Conservation (phyloP, 148 eudicot genomes). For the Silene latifolia region DNA sequence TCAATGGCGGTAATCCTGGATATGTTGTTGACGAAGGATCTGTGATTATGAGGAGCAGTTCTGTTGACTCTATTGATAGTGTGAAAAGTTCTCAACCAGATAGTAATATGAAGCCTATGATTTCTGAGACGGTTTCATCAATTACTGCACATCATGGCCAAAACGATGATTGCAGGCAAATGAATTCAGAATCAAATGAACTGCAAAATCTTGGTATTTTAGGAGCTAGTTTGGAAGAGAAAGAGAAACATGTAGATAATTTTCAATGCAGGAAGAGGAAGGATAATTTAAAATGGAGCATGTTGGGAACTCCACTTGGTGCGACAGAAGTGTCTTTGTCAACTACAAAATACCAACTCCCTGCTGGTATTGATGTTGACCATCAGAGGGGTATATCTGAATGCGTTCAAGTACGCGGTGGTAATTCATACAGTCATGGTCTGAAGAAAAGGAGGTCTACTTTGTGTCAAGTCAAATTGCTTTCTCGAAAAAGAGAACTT, state of each 20-base stretch:
- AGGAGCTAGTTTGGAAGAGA: constrained; percentile 16
- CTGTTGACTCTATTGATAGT: constrained; percentile 45
- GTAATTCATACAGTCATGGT: constrained; percentile 21
- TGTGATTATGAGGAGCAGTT: constrained; percentile 40
- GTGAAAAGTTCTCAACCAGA: constrained; percentile 31
- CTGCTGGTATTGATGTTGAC: constrained; percentile 23
- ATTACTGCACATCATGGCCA: constrained; percentile 25
- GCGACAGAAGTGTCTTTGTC: constrained; percentile 23
- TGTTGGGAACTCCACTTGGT: constrained; percentile 25
- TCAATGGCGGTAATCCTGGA: constrained; percentile 28
- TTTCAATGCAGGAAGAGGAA: constrained; percentile 30
- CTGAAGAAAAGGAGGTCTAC: constrained; percentile 29
- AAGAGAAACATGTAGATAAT: constrained; percentile 20
- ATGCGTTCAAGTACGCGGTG: constrained; percentile 26
- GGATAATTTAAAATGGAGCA: constrained; percentile 31
- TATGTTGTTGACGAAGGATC: constrained; percentile 52
- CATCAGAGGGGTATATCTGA: constrained; percentile 20
- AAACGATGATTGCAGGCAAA: constrained; percentile 33
- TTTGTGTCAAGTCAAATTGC: constrained; percentile 29
- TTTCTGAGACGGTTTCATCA: constrained; percentile 25
- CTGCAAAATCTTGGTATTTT: constrained; percentile 20
- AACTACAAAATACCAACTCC: constrained; percentile 23
- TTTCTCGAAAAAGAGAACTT: constrained; percentile 33
- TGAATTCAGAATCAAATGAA: constrained; percentile 28
- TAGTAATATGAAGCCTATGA: constrained; percentile 24